Percentiles rank a stretch among this genome's conserved stretches.
phyloP scores from a whole-genome alignment of 23 red algal species.

The Gracilariopsis chorda region DNA sequence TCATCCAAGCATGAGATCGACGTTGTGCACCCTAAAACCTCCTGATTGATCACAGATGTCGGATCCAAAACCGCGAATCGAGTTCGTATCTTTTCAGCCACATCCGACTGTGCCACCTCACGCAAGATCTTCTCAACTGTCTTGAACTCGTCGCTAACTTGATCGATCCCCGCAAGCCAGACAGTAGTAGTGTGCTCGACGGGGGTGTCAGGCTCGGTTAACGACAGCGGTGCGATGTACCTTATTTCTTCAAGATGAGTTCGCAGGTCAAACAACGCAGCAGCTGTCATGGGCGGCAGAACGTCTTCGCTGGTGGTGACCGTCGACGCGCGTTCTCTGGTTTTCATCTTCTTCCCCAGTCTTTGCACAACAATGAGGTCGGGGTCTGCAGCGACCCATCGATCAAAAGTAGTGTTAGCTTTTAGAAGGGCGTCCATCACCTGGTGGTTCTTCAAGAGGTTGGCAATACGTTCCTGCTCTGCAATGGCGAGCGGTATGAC shows the following conservation, averaged over 20 bases:
- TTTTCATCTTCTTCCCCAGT: conserved; percentile 3
- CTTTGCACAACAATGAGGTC: conserved; percentile 35
- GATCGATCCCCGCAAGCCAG: conserved; percentile 25
- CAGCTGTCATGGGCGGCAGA: not conserved
- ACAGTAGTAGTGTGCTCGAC: conserved; percentile 11
- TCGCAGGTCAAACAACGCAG: not conserved
- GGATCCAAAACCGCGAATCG: conserved; percentile 37
- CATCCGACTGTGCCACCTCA: not conserved
- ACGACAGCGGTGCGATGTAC: not conserved
- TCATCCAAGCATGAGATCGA: not conserved
- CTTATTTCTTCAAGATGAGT: not conserved
- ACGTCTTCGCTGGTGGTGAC: conserved; percentile 12
- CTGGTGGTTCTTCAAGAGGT: not conserved
- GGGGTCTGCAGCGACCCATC: conserved; percentile 39
- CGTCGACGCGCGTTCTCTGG: not conserved
- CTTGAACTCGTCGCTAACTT: not conserved
- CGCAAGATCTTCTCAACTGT: not conserved
- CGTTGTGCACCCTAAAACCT: not conserved
- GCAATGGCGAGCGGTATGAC: conserved; percentile 24
- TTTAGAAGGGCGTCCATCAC: not conserved
- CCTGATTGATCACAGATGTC: not conserved
- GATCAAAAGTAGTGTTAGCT: not conserved
- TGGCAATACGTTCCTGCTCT: conserved; percentile 57
- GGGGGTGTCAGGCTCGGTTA: not conserved
- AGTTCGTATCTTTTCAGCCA: not conserved